Base-by-base conservation (phyloP, 257 asterid genomes). In the Paulownia fortunei region DNA sequence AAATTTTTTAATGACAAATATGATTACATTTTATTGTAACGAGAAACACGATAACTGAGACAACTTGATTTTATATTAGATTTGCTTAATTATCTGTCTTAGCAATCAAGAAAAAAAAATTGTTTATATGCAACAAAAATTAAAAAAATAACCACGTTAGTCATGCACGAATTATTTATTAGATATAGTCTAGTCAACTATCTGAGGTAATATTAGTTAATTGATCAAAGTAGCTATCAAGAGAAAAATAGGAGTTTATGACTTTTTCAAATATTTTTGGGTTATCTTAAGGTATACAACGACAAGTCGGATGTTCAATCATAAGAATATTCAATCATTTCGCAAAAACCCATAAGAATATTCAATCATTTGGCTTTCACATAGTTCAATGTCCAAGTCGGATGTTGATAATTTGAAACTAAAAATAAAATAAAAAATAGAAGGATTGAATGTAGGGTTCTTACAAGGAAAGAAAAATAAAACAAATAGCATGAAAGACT, bases 91-190 rank as follows among this genome's bases (percentile, higher is more conserved):
- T 56, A 8, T 67, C 52, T 15, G 0, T 23, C 4, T 36, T 16
- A 8, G 12, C 49, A 52, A 51, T 21, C 55, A 30, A 66, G 41
- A 55, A 15, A 18, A 23, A 30, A 42, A 23, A 27, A 7, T 72
- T 30, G 15, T 37, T 23, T 10, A 71, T 47, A 54, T 16, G 55
- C 21, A 71, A 24, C 60, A 66, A 32, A 23, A 0, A 64, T 56
- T 73, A 73, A 42, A 4, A 41, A 55, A 5, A 15, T n/a, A 55
- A 54, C 76, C 76, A 46, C 73, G 83, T 24, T n/a, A 58, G 34
- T 3, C 71, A 44, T 58, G 65, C 39, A 42, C n/a, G 66, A 42
- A 5, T 68, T 32, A 21, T 74, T 15, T 70, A 27, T 47, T 47
- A 30, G 19, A 18, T 69, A n/a, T n/a, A n/a, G n/a, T 16, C n/a